Base-by-base conservation (phyloP, 2,329 filamentous ascomycete genomes). In the Paraphoma sp. region DNA sequence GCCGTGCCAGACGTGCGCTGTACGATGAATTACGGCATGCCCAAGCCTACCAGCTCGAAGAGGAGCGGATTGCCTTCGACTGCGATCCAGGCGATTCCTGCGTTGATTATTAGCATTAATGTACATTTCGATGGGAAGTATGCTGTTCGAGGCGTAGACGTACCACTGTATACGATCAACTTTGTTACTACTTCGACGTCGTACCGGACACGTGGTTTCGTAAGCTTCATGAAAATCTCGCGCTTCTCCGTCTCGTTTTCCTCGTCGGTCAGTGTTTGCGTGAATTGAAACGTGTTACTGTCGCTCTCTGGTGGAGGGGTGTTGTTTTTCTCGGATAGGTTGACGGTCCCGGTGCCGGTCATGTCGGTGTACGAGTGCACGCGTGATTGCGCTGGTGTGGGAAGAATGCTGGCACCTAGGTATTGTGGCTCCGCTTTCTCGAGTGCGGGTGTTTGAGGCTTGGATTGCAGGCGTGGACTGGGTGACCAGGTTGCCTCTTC, bases 151-250 rank as follows among this genome's bases (percentile, higher is more conserved):
- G 12, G 12, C 16, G 40, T 36, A 5, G n/a, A 56, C 87, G 77
- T 80, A 92, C 94, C 95, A 56, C 90, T 86, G 80, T 99, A 99
- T 23, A 99, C 92, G 68, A 99, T 90, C 58, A 99, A 78, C 79
- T 97, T 98, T 5, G 95, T 98, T 38, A 99, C 90, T 40, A 99
- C 94, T 77, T 99, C 95, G n/a, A 98, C 94, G 78, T 99, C 95
- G 72, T 98, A 99, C 67, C 93, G 84, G 57, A 97, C 93, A 64
- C 95, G 87, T 47, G 95, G 93, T 78, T 90, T 92, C 61, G 93
- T 89, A 53, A 98, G 83, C 72, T 85, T 87, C 44, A 88, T 89
- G 76, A 98, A 97, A 75, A 98, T 89, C 73, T 96, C 90, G 65
- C 75, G 64, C 42, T 77, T 74, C 57, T 79, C 76, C 31, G 77